Conservation (phyloP, 2,329 filamentous ascomycete species). For the Parastagonospora nodorum region DNA sequence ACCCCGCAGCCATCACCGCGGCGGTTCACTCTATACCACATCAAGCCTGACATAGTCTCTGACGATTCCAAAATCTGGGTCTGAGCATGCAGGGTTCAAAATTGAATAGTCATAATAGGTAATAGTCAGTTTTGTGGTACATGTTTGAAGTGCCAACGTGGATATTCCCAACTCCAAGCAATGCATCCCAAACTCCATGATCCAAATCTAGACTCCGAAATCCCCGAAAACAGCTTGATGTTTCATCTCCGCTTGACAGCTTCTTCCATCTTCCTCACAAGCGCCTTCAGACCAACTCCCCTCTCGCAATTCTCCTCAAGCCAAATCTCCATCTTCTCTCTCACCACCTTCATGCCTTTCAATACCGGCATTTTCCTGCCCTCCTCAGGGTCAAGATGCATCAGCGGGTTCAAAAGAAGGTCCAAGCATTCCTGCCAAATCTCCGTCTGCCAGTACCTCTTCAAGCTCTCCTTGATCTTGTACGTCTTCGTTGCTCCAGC, state of each 20-base stretch:
- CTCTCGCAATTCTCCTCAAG: constrained; percentile 81
- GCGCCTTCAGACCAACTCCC: constrained; percentile 64
- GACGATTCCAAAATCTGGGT: neutral
- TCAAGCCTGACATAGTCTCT: neutral
- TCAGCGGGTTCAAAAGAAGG: constrained; percentile 79
- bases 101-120: too few species aligned
- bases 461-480: constrained; percentile 79
- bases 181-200: constrained; percentile 8
- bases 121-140: too few species aligned
- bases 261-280: constrained; percentile 68
- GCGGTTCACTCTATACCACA: constrained; percentile 11
- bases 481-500: constrained; percentile 69
- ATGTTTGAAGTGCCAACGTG: too few species aligned
- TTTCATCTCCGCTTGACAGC: constrained; percentile 59
- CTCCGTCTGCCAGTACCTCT: constrained; percentile 96
- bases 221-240: neutral
- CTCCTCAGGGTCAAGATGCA: constrained; percentile 68
- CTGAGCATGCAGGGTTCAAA: too few species aligned
- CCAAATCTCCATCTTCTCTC: constrained; percentile 84
- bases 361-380: constrained; percentile 73
- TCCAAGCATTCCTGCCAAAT: constrained; percentile 86
- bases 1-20: constrained; percentile 13
- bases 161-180: constrained; percentile 17
- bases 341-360: constrained; percentile 68
- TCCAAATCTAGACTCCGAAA: neutral